Percentiles rank a stretch among this genome's conserved stretches.
These are phyloP conservation scores for Linanthus parryae DNA, from an alignment of 148 eudicot genomes.

Conservation along the genomic window DNA sequence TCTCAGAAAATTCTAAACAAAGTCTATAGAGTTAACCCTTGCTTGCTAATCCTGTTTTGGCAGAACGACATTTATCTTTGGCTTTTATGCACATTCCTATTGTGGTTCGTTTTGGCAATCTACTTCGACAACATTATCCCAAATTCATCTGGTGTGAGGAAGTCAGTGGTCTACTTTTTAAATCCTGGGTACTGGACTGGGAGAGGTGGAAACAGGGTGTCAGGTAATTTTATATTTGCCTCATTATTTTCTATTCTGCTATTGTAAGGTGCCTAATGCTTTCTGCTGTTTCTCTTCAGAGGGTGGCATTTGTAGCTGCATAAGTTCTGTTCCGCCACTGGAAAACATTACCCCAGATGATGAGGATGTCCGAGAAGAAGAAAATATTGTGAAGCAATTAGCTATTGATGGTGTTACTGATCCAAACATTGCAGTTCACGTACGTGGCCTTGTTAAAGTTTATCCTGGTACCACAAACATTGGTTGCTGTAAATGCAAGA, in stretches of 20 bases:
- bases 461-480: constrained; percentile 55
- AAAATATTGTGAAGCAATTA: constrained; percentile 64
- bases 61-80: constrained; percentile 67
- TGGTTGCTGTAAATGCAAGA: constrained; percentile 74
- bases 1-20: not conserved
- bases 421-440: constrained; percentile 69
- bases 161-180: constrained; percentile 61
- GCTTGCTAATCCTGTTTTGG: constrained; percentile 6
- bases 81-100: constrained; percentile 42
- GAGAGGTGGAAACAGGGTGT: constrained; percentile 56
- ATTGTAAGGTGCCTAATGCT: not conserved
- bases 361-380: constrained; percentile 82
- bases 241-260: constrained; percentile 1
- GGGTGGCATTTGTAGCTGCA: constrained; percentile 83
- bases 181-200: constrained; percentile 87
- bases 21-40: not conserved
- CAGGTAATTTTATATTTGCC: constrained; percentile 37
- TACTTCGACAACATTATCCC: constrained; percentile 89
- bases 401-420: constrained; percentile 40
- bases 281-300: constrained; percentile 18
- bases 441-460: constrained; percentile 78
- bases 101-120: constrained; percentile 75
- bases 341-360: constrained; percentile 58
- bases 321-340: constrained; percentile 34
- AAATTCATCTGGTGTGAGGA: constrained; percentile 77